These are phyloP conservation scores for Novymonas esmeraldas DNA, from an alignment of 208 protist species.

Conservation along the genomic window DNA sequence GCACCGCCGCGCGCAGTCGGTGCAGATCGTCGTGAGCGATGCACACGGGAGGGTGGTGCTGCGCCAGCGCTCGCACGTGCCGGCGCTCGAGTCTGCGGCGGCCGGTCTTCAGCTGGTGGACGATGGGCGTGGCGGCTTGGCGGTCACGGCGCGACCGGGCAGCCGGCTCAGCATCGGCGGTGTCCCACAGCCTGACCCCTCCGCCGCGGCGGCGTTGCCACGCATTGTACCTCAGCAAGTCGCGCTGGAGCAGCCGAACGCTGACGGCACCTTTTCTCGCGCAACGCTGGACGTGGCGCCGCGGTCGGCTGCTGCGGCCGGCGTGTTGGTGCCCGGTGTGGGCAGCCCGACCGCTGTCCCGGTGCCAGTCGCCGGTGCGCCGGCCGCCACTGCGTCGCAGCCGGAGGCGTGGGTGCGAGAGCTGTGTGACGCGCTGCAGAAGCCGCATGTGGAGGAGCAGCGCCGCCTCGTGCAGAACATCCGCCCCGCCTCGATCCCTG, in stretches of 20 bases:
- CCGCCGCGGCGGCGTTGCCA: constrained; percentile 19
- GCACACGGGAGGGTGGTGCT: constrained; percentile 42
- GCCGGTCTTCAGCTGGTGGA: constrained; percentile 36
- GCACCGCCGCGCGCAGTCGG: constrained; percentile 47
- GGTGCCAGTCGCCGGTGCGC: neutral
- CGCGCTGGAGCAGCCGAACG: constrained; percentile 43
- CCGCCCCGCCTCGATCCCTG: constrained; percentile 39
- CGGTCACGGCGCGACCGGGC: constrained; percentile 11
- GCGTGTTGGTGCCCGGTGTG: neutral
- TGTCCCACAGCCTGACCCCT: constrained; percentile 16
- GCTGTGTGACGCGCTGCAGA: constrained; percentile 52
- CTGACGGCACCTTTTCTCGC: constrained; percentile 36
- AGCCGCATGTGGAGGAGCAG: constrained; percentile 43
- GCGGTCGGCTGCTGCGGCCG: constrained; percentile 2
- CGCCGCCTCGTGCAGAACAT: constrained; percentile 48
- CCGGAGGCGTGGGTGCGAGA: constrained; percentile 60
- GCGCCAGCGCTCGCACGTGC: constrained; percentile 61
- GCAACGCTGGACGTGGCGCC: constrained; percentile 32
- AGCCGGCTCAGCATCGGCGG: constrained; percentile 21
- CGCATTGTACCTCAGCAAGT: constrained; percentile 28
- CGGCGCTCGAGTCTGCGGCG: constrained; percentile 39
- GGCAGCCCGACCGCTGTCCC: neutral
- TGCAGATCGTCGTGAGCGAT: constrained; percentile 58
- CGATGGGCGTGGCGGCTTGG: constrained; percentile 33
- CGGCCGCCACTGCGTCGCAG: neutral